Percentiles rank a stretch among this genome's conserved stretches.
Evolutionary conservation across 164 flowering plant species (phyloP).

Genomic region (Vitis labrusca): DNA sequence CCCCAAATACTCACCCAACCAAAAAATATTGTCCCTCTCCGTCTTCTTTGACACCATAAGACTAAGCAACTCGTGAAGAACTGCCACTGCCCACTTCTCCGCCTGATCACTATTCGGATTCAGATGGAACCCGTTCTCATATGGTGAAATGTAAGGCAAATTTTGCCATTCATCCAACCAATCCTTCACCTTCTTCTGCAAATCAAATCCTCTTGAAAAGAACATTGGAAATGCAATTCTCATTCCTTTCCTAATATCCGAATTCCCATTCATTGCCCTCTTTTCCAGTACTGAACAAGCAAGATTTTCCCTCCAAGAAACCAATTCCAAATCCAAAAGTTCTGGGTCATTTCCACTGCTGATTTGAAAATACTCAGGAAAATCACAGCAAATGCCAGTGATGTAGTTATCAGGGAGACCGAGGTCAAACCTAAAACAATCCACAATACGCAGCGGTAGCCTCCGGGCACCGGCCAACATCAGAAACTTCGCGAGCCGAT

Average conservation of each 20-base stretch:
- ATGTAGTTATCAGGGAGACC: constrained; percentile 71
- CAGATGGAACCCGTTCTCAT: constrained; percentile 61
- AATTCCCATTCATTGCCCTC: constrained; percentile 16
- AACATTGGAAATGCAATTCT: constrained; percentile 59
- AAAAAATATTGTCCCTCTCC: constrained; percentile 29
- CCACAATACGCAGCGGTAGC: constrained; percentile 60
- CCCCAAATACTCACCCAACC: constrained; percentile 63
- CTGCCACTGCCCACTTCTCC: constrained; percentile 46
- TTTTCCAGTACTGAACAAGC: constrained; percentile 61
- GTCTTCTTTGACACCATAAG: constrained; percentile 39
- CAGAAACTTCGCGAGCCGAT: constrained; percentile 48
- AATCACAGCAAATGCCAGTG: constrained; percentile 47
- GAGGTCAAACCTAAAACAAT: constrained; percentile 61
- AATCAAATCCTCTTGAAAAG: constrained; percentile 66
- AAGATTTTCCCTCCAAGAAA: constrained; percentile 61
- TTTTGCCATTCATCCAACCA: constrained; percentile 62
- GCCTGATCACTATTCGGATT: constrained; percentile 32
- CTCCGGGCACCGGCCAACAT: constrained; percentile 53
- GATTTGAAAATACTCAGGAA: constrained; percentile 74
- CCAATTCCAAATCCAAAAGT: constrained; percentile 50
- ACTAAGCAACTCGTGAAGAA: constrained; percentile 44
- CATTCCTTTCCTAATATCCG: constrained; percentile 36
- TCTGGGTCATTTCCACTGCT: constrained; percentile 2
- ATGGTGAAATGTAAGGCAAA: constrained; percentile 89
- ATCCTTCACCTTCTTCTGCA: constrained; percentile 28